Evolutionary conservation across 768 basidiomycete species (phyloP), one percentile per base, ranked within the genome.

Genomic region (Pisolithus sp.): DNA sequence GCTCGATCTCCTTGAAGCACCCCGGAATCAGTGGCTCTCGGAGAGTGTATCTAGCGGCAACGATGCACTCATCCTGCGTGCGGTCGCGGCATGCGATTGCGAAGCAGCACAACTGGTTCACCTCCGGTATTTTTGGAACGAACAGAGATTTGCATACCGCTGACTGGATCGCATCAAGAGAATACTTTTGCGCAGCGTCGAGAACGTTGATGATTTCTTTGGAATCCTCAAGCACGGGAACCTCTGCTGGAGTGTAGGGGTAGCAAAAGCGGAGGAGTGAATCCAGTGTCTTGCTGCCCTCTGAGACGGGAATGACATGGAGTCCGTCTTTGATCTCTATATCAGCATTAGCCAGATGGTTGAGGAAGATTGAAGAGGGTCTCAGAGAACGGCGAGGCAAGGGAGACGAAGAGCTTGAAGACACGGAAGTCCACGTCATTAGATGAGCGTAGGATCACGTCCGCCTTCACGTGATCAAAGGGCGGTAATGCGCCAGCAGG

Each of bases 311-410:
- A 18, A 68, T 50, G 39, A 68, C 58, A 39, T 49, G 36, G n/a
- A 64, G 53, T 15, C 50, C 54, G 20, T 65, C 58, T 34, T 45
- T 58, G 10, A 24, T 36, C 12, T 57, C 61, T 41, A 50, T 55
- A 5, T 48, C 52, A 5, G 38, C 43, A 17, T n/a, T 30, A 4
- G 12, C 15, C 7, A 13, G 46, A 15, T n/a, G 66, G 53, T 31
- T 71, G 64, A 2, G 66, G 64, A 7, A 67, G 48, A n/a, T 52
- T 37, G 44, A 72, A 67, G 49, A 73, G 60, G 20, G 57, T 52
- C 28, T 62, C 55, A 52, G 71, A 75, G 53, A 67, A 60, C 0
- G 67, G 59, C 10, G 72, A 73, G 0, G 70, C 59, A 17, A 69
- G 59, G 12, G 62, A 59, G 18, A 72, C 66, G 38, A 72, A 62